A percentile compares a stretch with the other conserved stretches of the same genome.
phyloP scores from a whole-genome alignment of 192 early-diverging fungal species.

The Lobosporangium transversale region DNA sequence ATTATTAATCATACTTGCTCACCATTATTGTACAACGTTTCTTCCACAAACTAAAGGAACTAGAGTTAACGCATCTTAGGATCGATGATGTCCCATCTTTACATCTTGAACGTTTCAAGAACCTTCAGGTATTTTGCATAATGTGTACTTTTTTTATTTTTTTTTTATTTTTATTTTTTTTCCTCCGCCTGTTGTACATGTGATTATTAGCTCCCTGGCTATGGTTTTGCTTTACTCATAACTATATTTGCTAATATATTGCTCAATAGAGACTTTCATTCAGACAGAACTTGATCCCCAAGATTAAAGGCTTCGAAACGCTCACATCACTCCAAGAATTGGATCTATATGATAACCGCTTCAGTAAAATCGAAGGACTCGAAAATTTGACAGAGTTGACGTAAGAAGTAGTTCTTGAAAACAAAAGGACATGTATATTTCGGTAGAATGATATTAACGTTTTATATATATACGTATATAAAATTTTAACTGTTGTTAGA shows the following conservation, averaged over 20 bases:
- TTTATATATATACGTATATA: not conserved
- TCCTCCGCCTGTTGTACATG: too few relatives aligned
- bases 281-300: slow-evolving; percentile 85
- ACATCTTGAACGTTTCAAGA: slow-evolving; percentile 67
- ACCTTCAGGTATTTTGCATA: slow-evolving; percentile 80
- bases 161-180: slow-evolving; percentile 1
- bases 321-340: slow-evolving; percentile 76
- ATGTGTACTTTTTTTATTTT: too few relatives aligned
- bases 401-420: too few relatives aligned
- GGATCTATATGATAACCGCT: slow-evolving; percentile 96
- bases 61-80: slow-evolving; percentile 75
- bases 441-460: too few relatives aligned
- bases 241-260: too few relatives aligned
- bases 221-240: too few relatives aligned
- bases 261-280: slow-evolving; percentile 80
- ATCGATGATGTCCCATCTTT: slow-evolving; percentile 64
- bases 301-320: slow-evolving; percentile 68
- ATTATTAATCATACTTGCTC: not conserved
- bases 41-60: slow-evolving; percentile 55
- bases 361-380: slow-evolving; percentile 77
- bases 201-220: too few relatives aligned
- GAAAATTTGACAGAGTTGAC: slow-evolving; percentile 66
- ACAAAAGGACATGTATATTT: too few relatives aligned
- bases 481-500: slow-evolving; percentile 28
- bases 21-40: not conserved